Evolutionary conservation across 2,329 filamentous ascomycete genomes (phyloP).

Genomic region (Colletotrichum horii): DNA sequence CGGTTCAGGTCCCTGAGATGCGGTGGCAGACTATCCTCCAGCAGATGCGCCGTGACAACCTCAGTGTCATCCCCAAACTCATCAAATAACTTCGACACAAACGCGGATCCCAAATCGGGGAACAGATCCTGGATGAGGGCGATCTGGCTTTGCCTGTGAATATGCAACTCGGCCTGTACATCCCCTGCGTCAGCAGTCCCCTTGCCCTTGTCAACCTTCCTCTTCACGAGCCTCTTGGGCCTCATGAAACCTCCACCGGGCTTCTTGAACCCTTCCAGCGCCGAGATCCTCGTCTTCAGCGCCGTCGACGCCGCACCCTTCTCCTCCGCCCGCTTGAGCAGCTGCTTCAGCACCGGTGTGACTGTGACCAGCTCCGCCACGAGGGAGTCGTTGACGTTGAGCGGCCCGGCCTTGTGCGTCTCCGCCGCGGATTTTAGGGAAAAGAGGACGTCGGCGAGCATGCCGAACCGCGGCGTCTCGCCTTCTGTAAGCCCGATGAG

Average conservation of each 20-base stretch:
- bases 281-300: conserved; percentile 64
- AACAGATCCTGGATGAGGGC: conserved; percentile 94
- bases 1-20: conserved; percentile 70
- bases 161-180: conserved; percentile 60
- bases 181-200: conserved; percentile 42
- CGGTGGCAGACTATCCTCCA: conserved; percentile 77
- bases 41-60: conserved; percentile 78
- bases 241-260: conserved; percentile 53
- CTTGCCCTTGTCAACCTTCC: conserved; percentile 73
- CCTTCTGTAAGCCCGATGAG: conserved; percentile 73
- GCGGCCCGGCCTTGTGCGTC: conserved; percentile 60
- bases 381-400: conserved; percentile 71
- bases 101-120: conserved; percentile 82
- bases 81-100: conserved; percentile 79
- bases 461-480: conserved; percentile 71
- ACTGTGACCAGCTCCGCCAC: conserved; percentile 81
- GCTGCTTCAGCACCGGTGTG: conserved; percentile 74
- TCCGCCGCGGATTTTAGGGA: conserved; percentile 76
- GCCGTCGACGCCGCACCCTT: conserved; percentile 57
- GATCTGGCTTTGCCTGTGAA: conserved; percentile 84
- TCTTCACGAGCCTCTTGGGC: conserved; percentile 54
- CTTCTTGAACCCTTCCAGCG: conserved; percentile 65
- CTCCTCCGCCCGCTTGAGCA: conserved; percentile 59
- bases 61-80: conserved; percentile 81
- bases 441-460: conserved; percentile 84